Base-by-base conservation (phyloP, 352 stramenopile genomes). In the Hyaloperonospora brassicae region DNA sequence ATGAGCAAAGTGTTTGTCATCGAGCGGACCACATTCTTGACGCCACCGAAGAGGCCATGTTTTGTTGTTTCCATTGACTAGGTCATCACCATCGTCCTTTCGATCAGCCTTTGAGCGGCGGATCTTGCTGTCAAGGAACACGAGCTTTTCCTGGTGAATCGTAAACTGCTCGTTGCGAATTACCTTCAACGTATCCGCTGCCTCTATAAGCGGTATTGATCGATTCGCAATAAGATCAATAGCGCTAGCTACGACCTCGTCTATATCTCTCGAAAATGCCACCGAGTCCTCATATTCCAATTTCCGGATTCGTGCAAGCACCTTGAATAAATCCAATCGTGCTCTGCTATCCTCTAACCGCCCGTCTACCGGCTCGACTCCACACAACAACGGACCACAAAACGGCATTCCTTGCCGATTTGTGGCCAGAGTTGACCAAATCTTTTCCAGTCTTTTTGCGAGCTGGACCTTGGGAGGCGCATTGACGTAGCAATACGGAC, bases 391-490 rank as follows among this genome's bases (percentile, higher is more conserved):
- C 2, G 84, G 84, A 34, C 79, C 77, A 48, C 79, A 90, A 40
- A 93, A 93, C 17, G 84, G 74, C 67, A 88, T 73, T 4, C 80
- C 84, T 59, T 93, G 84, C 13, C 68, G 78, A 61, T 93, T 93
- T n/a, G 81, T 93, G 12, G 80, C 84, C 52, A 93, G 55, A 38
- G 80, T 86, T 1, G 84, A 91, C 84, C 83, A 93, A 38, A 93
- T 82, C 23, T 80, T 80, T 61, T 93, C 84, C 45, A 93, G 58
- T 41, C 76, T 64, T 58, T 87, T 90, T 1, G 72, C 79, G 25
- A 93, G 66, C 49, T 87, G 80, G 13, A 93, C 72, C 58, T 85
- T 85, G 2, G 64, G 51, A 6, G 81, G 68, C 0, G 79, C 73
- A 36, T 75, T 72, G 6, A 67, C 62, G 14, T 71, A 76, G 56